These are phyloP conservation scores for Fusarium sp. DNA, from an alignment of 2,329 filamentous ascomycete genomes.

Conservation along the genomic window DNA sequence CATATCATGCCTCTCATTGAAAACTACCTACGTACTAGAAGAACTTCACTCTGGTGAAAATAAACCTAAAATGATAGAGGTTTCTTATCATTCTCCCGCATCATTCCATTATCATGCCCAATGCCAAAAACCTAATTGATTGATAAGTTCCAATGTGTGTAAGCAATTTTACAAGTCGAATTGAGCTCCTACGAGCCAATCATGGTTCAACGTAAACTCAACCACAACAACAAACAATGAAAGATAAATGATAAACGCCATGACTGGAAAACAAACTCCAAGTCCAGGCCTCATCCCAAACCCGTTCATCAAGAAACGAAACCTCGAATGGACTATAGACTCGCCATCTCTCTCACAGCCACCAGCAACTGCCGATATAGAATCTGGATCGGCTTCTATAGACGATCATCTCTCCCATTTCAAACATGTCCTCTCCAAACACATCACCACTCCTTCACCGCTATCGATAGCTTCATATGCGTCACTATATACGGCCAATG, in stretches of 20 bases:
- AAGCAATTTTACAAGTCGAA: neutral
- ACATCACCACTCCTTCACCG: slow-evolving; percentile 48
- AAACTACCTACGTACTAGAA: no score
- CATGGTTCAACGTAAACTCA: slow-evolving; percentile 6
- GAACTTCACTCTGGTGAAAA: no score
- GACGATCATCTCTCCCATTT: slow-evolving; percentile 59
- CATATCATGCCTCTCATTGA: no score
- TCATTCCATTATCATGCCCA: no score
- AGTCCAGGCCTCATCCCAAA: slow-evolving; percentile 58
- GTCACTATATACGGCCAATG: slow-evolving; percentile 55
- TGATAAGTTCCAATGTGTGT: no score
- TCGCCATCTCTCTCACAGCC: slow-evolving; percentile 8
- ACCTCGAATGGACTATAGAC: slow-evolving; percentile 60
- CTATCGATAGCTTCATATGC: slow-evolving; percentile 55
- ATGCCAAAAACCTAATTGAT: no score
- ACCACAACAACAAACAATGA: slow-evolving; percentile 11
- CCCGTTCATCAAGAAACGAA: slow-evolving; percentile 62
- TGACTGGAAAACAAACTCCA: slow-evolving; percentile 49
- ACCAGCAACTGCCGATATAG: slow-evolving; percentile 54
- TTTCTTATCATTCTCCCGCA: no score
- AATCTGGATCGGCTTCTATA: slow-evolving; percentile 55
- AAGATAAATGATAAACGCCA: neutral
- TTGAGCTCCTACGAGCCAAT: slow-evolving; percentile 1
- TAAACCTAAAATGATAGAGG: no score
- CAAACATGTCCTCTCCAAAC: slow-evolving; percentile 50